Evolutionary conservation across 495 filamentous ascomycete species (phyloP), one percentile per base, ranked within the genome.

Genomic region (Aspergillus sclerotiicarbonarius): DNA sequence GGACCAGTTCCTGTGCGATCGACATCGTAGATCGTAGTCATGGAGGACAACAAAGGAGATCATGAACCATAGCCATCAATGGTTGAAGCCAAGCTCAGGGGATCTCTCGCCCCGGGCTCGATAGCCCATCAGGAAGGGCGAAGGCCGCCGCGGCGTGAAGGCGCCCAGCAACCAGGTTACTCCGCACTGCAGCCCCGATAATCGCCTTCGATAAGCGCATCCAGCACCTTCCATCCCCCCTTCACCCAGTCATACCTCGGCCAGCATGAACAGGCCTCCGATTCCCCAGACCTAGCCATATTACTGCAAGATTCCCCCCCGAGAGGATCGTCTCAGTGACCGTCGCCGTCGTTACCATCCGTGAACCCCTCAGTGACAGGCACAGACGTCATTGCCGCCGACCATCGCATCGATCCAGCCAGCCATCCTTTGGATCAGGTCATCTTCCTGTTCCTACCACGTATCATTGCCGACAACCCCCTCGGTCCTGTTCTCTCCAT

Each of bases 381-480:
- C 55, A 31, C 51, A 54, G 60, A 58, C 60, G 60, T 62, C 60
- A 62, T 62, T 45, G 39, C 31, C 53, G 46, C 30, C 55, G 47
- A 50, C 32, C 47, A 13, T 16, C 25, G 47, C 47, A 32, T n/a
- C 25, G 4, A 20, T 52, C n/a, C 30, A 35, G 9, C 51, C 20
- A 52, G 13, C 20, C 18, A 44, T 13, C 51, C 25, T 13, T 20
- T 21, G 25, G 47, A 50, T 45, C 47, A 31, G 18, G 41, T 53
- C 50, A 12, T 53, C 50, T 31, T n/a, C 43, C 35, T 33, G 12
- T 33, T 16, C 15, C 19, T 4, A 31, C 33, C 13, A 13, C 33
- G 8, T 35, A 35, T 35, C 37, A 2, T n/a, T n/a, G 13, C 37
- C 13, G 13, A 41, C 13, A 41, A 31, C 16, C 3, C 30, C 15